Conservation (phyloP, 2,329 filamentous ascomycete genomes). For the Trichoderma cornu-damae region DNA sequence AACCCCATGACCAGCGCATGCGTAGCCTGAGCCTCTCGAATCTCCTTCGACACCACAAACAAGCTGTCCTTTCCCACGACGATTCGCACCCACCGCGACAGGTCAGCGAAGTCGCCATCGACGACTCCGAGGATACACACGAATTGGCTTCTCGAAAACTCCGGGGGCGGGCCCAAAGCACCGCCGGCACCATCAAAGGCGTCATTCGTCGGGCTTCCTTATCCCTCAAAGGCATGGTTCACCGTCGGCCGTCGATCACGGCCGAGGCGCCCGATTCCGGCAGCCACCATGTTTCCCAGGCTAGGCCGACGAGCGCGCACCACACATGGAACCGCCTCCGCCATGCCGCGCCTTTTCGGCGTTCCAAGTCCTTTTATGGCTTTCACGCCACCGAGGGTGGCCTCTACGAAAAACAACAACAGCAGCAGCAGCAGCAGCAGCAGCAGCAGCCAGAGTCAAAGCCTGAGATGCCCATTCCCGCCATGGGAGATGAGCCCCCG, state of each 20-base stretch:
- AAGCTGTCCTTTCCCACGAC: conserved; percentile 35
- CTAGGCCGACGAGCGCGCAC: conserved; percentile 44
- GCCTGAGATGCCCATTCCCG: conserved; percentile 40
- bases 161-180: conserved; percentile 26
- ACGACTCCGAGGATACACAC: conserved; percentile 29
- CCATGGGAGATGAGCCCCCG: conserved; percentile 50
- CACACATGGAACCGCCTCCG: conserved; percentile 48
- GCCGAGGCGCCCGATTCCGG: conserved; percentile 30
- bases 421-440: too few relatives aligned
- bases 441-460: conserved; percentile 31
- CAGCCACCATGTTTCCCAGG: conserved; percentile 26
- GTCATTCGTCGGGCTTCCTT: conserved; percentile 53
- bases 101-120: conserved; percentile 31
- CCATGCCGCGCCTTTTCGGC: conserved; percentile 48
- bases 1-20: conserved; percentile 36
- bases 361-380: conserved; percentile 43
- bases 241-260: conserved; percentile 42
- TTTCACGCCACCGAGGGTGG: conserved; percentile 32
- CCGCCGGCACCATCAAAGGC: conserved; percentile 41
- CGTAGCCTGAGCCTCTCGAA: conserved; percentile 49
- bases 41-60: conserved; percentile 47
- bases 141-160: conserved; percentile 23
- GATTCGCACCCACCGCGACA: conserved; percentile 29
- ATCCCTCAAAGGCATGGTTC: conserved; percentile 49
- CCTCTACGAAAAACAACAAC: conserved; percentile 30